Conservation (phyloP, 2,329 filamentous ascomycete species). For the Neoascochyta sp. region DNA sequence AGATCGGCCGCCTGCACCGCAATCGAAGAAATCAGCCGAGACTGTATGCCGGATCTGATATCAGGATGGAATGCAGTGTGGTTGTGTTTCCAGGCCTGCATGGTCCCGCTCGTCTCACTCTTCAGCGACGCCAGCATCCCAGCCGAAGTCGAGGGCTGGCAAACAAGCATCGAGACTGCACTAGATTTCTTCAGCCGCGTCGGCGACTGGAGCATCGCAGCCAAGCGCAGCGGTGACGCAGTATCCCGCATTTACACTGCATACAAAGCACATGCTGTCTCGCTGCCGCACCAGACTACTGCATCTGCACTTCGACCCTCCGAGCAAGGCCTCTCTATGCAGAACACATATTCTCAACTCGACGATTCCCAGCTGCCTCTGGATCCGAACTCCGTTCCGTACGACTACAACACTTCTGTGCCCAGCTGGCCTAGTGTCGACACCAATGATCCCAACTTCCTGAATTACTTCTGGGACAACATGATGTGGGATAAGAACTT, state of each 20-base stretch:
- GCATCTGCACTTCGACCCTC: constrained; percentile 14
- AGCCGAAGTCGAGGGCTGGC: constrained; percentile 43
- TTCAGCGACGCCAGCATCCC: constrained; percentile 59
- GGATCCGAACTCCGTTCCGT: constrained; percentile 12
- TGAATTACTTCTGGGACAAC: constrained; percentile 41
- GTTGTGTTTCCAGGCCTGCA: constrained; percentile 76
- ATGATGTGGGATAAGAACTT: constrained; percentile 43
- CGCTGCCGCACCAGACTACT: constrained; percentile 9
- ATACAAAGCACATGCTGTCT: constrained; percentile 30
- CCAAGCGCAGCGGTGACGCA: constrained; percentile 43
- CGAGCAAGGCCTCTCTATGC: constrained; percentile 13
- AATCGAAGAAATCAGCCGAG: constrained; percentile 67
- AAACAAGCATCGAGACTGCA: constrained; percentile 40
- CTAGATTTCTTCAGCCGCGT: constrained; percentile 44
- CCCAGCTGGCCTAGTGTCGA: constrained; percentile 22
- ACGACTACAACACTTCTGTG: constrained; percentile 30
- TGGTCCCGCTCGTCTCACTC: constrained; percentile 72
- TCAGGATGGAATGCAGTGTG: constrained; percentile 78
- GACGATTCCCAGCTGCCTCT: constrained; percentile 1
- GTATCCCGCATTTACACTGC: constrained; percentile 44
- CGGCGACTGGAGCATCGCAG: constrained; percentile 44
- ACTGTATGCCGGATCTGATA: constrained; percentile 71
- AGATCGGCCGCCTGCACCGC: constrained; percentile 65
- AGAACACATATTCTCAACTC: constrained; percentile 11
- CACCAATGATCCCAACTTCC: constrained; percentile 24